phyloP scores from a whole-genome alignment of 1,284 basidiomycete genomes.

The Chalciporus sp. region DNA sequence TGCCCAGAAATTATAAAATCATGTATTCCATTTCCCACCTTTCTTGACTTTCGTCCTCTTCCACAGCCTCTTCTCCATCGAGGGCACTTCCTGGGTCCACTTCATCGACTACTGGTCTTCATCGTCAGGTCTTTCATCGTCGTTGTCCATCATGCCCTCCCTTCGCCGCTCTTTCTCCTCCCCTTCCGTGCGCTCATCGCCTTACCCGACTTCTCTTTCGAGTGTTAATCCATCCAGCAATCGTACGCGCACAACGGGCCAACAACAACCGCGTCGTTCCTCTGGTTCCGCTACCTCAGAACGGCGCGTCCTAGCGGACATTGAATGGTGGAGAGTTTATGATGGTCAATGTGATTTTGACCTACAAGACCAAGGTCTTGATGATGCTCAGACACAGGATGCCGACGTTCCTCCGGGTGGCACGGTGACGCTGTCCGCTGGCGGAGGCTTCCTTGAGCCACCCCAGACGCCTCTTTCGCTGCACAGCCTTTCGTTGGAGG shows the following conservation, averaged over 20 bases:
- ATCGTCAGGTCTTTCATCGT: slow-evolving; percentile 8
- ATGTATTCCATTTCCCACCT: slow-evolving; percentile 33
- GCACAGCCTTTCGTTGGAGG: slow-evolving; percentile 25
- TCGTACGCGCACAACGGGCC: slow-evolving; percentile 40
- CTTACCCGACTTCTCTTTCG: slow-evolving; percentile 52
- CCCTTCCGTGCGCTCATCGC: slow-evolving; percentile 62
- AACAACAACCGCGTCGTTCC: slow-evolving; percentile 54
- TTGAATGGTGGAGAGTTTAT: slow-evolving; percentile 81
- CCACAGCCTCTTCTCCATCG: slow-evolving; percentile 34
- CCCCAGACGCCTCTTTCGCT: slow-evolving; percentile 18
- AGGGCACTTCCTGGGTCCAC: slow-evolving; percentile 34
- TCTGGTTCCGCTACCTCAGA: slow-evolving; percentile 62
- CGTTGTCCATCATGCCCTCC: slow-evolving; percentile 58
- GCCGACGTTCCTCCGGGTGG: slow-evolving; percentile 18
- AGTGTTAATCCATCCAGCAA: slow-evolving; percentile 30
- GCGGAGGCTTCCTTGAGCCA: slow-evolving; percentile 22
- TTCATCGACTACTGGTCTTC: slow-evolving; percentile 4
- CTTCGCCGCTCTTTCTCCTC: slow-evolving; percentile 74
- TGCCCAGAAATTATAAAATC: slow-evolving; percentile 32
- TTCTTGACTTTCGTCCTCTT: slow-evolving; percentile 29
- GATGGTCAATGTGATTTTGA: slow-evolving; percentile 63
- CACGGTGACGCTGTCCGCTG: slow-evolving; percentile 26
- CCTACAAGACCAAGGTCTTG: slow-evolving; percentile 38
- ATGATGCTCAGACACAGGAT: slow-evolving; percentile 23
- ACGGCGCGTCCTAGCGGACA: slow-evolving; percentile 76